Percentiles rank a stretch among this genome's conserved stretches.
These are phyloP conservation scores for Globisporangium carolinianum DNA, from an alignment of 352 stramenopile genomes.

Conservation along the genomic window DNA sequence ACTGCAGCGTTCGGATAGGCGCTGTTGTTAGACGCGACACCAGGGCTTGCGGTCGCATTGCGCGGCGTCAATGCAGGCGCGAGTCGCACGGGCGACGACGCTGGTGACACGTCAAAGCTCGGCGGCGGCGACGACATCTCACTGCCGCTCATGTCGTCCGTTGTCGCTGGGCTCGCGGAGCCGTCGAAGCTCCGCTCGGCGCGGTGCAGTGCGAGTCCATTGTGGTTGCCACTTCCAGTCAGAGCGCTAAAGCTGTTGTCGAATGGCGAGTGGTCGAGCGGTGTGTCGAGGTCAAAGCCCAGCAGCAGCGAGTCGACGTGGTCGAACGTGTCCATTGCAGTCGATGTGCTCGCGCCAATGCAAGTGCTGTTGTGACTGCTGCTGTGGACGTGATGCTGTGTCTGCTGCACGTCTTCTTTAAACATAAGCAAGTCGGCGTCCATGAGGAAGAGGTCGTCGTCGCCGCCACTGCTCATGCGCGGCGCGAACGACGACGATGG, in stretches of 20 bases:
- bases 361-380: background rate
- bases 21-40: background rate
- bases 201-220: background rate
- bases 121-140: conserved; percentile 43
- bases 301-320: conserved; percentile 39
- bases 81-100: conserved; percentile 13
- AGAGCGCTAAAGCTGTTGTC: conserved; percentile 1
- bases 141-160: conserved; percentile 41
- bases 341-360: conserved; percentile 6
- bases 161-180: conserved; percentile 25
- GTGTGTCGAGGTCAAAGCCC: conserved; percentile 21
- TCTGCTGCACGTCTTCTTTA: conserved; percentile 22
- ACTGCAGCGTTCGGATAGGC: background rate
- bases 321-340: conserved; percentile 13
- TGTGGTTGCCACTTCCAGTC: background rate
- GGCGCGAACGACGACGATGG: background rate
- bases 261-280: conserved; percentile 15
- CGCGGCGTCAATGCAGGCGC: conserved; percentile 1
- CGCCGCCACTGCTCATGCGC: background rate
- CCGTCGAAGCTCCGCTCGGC: conserved; percentile 9
- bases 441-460: conserved; percentile 28
- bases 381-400: background rate
- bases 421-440: conserved; percentile 44
- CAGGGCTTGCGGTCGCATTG: background rate
- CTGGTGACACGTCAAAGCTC: conserved; percentile 19